Conservation (phyloP, 2,329 filamentous ascomycete species). For the Penicillium frequentans region DNA sequence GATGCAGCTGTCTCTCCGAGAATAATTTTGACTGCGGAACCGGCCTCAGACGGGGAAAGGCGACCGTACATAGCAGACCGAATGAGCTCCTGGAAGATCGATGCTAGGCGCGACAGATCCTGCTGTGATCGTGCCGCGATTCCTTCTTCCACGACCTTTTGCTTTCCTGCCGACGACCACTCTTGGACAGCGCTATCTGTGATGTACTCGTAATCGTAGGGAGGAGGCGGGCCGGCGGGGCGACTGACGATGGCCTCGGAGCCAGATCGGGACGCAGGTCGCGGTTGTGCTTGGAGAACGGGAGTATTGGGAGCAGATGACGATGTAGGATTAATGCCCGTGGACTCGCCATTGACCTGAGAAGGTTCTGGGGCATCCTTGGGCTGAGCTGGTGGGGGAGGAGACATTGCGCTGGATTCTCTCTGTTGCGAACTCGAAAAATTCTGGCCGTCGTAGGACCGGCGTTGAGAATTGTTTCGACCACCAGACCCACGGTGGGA, state of each 20-base stretch:
- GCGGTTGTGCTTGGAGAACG: conserved; percentile 18
- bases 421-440: conserved; percentile 26
- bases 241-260: conserved; percentile 17
- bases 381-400: conserved; percentile 27
- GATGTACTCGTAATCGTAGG: conserved; percentile 72
- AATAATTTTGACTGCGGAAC: conserved; percentile 71
- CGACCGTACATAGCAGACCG: conserved; percentile 70
- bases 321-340: conserved; percentile 13
- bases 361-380: conserved; percentile 30
- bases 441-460: conserved; percentile 39
- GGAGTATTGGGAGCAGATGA: conserved; percentile 23
- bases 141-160: conserved; percentile 66
- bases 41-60: conserved; percentile 68
- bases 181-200: conserved; percentile 66
- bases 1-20: conserved; percentile 56
- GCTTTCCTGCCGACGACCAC: conserved; percentile 69
- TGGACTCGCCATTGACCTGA: conserved; percentile 30
- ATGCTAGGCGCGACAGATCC: conserved; percentile 67
- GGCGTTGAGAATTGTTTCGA: conserved; percentile 36
- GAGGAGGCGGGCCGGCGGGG: conserved; percentile 26
- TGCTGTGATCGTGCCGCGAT: conserved; percentile 65
- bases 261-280: conserved; percentile 20
- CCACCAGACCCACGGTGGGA: conserved; percentile 37
- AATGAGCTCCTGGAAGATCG: conserved; percentile 81
- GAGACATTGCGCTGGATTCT: conserved; percentile 30